These are phyloP conservation scores for Fusarium acutatum DNA, from an alignment of 2,329 filamentous ascomycete genomes.

Conservation along the genomic window DNA sequence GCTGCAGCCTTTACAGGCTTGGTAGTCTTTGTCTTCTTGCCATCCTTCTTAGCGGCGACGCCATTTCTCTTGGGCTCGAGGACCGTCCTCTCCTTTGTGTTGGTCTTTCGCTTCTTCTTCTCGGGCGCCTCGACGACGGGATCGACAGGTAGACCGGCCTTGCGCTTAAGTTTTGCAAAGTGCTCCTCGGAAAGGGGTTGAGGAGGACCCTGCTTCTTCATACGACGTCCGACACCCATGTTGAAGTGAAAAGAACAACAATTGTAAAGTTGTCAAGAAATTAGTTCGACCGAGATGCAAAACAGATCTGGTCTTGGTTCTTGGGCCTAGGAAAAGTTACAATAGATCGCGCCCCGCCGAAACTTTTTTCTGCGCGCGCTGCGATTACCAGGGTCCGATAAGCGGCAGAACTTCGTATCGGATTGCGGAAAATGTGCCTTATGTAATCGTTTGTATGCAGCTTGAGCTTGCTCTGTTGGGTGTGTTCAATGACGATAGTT, in stretches of 20 bases:
- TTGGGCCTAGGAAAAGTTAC: constrained; percentile 34
- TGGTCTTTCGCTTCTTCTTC: constrained; percentile 64
- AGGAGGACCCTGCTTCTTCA: constrained; percentile 94
- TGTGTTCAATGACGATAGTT: constrained; percentile 32
- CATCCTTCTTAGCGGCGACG: constrained; percentile 39
- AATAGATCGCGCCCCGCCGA: constrained; percentile 46
- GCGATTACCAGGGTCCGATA: constrained; percentile 44
- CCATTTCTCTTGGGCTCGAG: constrained; percentile 44
- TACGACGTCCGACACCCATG: constrained; percentile 91
- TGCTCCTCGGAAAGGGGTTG: constrained; percentile 82
- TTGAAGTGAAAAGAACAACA: constrained; percentile 42
- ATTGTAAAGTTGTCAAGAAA: constrained; percentile 7
- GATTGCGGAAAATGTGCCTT: not conserved
- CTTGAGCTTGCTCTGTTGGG: constrained; percentile 18
- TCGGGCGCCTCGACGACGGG: constrained; percentile 65
- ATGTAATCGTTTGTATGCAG: constrained; percentile 35
- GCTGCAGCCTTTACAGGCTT: constrained; percentile 47
- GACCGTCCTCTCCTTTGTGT: constrained; percentile 43
- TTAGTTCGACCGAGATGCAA: constrained; percentile 26
- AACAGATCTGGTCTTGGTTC: constrained; percentile 29
- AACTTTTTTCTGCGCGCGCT: constrained; percentile 48
- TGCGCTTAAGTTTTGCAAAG: constrained; percentile 84
- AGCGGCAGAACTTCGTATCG: constrained; percentile 48
- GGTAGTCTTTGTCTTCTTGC: constrained; percentile 45
- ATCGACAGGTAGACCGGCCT: constrained; percentile 75